phyloP scores from a whole-genome alignment of 176 grass and related monocot species.

The Coix lacrymajobi region DNA sequence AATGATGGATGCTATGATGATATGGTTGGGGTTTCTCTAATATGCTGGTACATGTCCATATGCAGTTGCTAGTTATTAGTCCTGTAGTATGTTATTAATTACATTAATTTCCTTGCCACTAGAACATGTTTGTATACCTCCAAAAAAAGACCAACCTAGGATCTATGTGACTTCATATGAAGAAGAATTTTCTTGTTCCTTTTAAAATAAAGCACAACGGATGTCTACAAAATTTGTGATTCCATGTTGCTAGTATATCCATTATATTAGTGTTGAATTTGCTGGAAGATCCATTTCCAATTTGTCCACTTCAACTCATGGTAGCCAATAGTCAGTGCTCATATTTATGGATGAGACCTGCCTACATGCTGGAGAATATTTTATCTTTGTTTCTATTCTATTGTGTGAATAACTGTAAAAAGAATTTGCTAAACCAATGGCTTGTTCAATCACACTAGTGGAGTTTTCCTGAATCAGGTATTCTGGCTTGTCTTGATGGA shows the following conservation, averaged over 20 bases:
- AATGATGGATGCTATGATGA: not conserved
- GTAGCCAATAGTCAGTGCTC: not conserved
- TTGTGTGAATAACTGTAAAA: not conserved
- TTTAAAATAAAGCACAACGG: not conserved
- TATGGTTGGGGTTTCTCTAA: not conserved
- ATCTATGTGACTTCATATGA: not conserved
- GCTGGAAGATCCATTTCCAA: not conserved
- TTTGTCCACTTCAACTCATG: not conserved
- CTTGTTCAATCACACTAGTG: not conserved
- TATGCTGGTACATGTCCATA: not conserved
- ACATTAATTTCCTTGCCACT: not conserved
- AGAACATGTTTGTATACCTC: not conserved
- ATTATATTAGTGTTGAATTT: not conserved
- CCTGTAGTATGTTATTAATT: not conserved
- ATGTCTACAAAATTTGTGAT: not conserved
- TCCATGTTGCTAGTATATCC: not conserved
- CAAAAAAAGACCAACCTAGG: not conserved
- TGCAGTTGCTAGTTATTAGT: not conserved
- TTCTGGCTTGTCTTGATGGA: conserved; percentile 86
- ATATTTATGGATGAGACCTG: not conserved
- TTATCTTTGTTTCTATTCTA: not conserved
- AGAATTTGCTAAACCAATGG: not conserved
- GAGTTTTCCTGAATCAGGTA: conserved; percentile 36
- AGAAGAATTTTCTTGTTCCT: not conserved
- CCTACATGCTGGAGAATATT: not conserved